Evolutionary conservation across 2,329 filamentous ascomycete species (phyloP).

Genomic region (Penicillium psychrosexuale): DNA sequence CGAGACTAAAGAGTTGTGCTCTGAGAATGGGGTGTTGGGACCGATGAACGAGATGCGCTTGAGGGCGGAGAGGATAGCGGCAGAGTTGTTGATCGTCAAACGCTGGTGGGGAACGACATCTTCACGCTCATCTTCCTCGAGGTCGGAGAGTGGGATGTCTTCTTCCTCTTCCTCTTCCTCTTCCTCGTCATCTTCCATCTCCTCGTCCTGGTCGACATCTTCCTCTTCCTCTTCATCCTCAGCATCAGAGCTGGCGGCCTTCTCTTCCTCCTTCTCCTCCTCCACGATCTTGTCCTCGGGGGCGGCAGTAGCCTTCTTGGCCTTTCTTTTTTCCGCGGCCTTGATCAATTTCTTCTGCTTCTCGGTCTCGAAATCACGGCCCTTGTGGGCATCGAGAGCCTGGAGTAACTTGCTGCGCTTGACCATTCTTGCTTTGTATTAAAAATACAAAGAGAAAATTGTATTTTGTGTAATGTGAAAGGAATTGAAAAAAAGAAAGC

Average conservation of each 20-base stretch:
- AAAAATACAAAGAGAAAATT: constrained; percentile 5
- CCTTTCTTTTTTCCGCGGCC: constrained; percentile 48
- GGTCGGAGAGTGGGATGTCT: constrained; percentile 84
- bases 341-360: constrained; percentile 67
- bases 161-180: constrained; percentile 79
- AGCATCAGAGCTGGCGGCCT: constrained; percentile 32
- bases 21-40: constrained; percentile 70
- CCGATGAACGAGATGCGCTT: constrained; percentile 60
- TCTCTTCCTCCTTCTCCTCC: constrained; percentile 33
- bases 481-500: constrained; percentile 13
- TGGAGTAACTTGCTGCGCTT: constrained; percentile 58
- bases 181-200: constrained; percentile 57
- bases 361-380: constrained; percentile 69
- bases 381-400: constrained; percentile 58
- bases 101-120: constrained; percentile 87
- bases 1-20: constrained; percentile 74
- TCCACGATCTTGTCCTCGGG: constrained; percentile 27
- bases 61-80: constrained; percentile 75
- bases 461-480: constrained; percentile 8
- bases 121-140: constrained; percentile 75
- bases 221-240: constrained; percentile 27
- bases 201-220: constrained; percentile 35
- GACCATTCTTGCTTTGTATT: constrained; percentile 38
- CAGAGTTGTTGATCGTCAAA: constrained; percentile 95
- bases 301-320: constrained; percentile 27